Conservation (phyloP, 1,284 basidiomycete genomes). For the Ganoderma resinaceum region DNA sequence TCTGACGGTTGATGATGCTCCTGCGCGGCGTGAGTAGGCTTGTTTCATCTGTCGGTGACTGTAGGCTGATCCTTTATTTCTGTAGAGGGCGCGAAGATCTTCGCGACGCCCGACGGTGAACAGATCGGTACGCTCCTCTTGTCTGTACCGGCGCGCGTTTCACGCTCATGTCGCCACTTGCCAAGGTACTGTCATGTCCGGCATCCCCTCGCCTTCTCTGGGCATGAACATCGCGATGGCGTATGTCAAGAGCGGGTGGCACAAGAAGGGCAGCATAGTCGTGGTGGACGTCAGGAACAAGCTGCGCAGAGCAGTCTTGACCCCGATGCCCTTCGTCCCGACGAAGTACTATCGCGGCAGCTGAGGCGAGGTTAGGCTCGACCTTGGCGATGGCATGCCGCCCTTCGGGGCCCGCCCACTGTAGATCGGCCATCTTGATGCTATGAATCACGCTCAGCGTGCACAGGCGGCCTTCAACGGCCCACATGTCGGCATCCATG, state of each 20-base stretch:
- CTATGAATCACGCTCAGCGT: too few species aligned
- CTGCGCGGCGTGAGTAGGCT: slow-evolving; percentile 74
- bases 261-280: slow-evolving; percentile 91
- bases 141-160: background rate
- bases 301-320: slow-evolving; percentile 70
- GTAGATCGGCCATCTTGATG: too few species aligned
- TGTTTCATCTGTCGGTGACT: background rate
- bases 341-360: slow-evolving; percentile 74
- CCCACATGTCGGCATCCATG: too few species aligned
- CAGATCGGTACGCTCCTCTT: slow-evolving; percentile 57
- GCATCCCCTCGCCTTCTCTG: slow-evolving; percentile 93
- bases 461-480: too few species aligned
- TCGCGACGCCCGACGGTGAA: slow-evolving; percentile 59
- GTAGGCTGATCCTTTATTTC: slow-evolving; percentile 17
- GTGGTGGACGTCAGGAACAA: slow-evolving; percentile 83
- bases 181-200: slow-evolving; percentile 84
- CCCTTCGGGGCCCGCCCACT: too few species aligned
- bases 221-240: slow-evolving; percentile 97
- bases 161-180: background rate
- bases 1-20: slow-evolving; percentile 83
- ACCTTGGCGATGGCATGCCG: background rate
- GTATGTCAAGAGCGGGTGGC: slow-evolving; percentile 80
- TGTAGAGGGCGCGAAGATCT: slow-evolving; percentile 84
- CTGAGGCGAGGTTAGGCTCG: background rate
- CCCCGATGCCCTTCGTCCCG: slow-evolving; percentile 83